These are phyloP conservation scores for Boletus tomentosulus DNA, from an alignment of 768 basidiomycete species.

Conservation along the genomic window DNA sequence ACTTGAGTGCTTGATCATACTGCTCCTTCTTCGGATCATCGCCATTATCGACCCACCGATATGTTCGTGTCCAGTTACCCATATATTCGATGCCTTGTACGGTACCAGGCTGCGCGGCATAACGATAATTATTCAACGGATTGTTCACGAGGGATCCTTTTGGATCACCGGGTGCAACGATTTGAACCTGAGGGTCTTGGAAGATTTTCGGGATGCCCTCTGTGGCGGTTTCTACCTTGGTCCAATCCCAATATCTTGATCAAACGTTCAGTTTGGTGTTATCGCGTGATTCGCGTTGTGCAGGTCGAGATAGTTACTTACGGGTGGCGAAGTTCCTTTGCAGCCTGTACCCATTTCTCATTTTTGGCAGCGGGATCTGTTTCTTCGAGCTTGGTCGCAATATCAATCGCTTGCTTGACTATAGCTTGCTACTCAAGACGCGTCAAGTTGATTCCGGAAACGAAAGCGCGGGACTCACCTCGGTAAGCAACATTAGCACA, in stretches of 20 bases:
- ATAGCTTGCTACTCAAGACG: conserved; percentile 13
- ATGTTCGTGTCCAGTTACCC: conserved; percentile 6
- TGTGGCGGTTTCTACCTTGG: background rate
- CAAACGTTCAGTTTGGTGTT: background rate
- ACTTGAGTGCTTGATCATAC: conserved; percentile 13
- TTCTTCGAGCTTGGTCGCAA: conserved; percentile 5
- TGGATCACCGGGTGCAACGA: background rate
- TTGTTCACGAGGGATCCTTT: background rate
- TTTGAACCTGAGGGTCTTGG: background rate
- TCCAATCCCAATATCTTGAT: conserved; percentile 14
- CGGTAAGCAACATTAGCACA: conserved; percentile 9
- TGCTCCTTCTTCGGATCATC: conserved; percentile 4
- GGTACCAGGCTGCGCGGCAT: background rate
- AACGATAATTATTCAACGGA: background rate
- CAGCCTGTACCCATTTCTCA: conserved; percentile 12
- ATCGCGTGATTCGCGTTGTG: too few relatives aligned
- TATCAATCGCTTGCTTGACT: conserved; percentile 10
- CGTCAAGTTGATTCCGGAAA: too few relatives aligned
- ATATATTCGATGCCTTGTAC: background rate
- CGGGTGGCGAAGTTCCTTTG: conserved; percentile 16
- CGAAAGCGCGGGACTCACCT: background rate
- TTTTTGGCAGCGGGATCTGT: background rate
- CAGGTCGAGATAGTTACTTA: background rate
- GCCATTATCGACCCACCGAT: conserved; percentile 8
- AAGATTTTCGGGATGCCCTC: background rate